Conservation (phyloP, 2,329 filamentous ascomycete genomes). For the Amesomyces nigricolor region DNA sequence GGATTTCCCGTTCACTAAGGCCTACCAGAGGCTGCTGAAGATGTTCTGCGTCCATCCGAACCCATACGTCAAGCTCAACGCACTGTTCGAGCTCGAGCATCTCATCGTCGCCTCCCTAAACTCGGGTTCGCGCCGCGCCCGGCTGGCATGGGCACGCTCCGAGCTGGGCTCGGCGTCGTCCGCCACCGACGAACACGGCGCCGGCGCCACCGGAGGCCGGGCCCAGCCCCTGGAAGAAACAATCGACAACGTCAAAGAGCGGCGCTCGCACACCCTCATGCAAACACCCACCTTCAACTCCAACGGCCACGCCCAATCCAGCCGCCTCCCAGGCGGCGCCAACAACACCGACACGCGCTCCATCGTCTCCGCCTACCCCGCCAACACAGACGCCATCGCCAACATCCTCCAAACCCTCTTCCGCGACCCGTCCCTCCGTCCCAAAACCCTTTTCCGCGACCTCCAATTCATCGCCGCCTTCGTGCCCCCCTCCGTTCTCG, state of each 20-base stretch:
- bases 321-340: slow-evolving; percentile 32
- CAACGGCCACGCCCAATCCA: slow-evolving; percentile 17
- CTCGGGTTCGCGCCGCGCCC: slow-evolving; percentile 42
- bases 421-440: slow-evolving; percentile 61
- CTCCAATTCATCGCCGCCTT: slow-evolving; percentile 69
- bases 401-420: slow-evolving; percentile 63
- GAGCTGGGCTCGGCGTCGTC: slow-evolving; percentile 27
- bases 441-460: slow-evolving; percentile 75
- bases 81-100: slow-evolving; percentile 74
- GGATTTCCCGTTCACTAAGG: slow-evolving; percentile 74
- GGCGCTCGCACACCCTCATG: slow-evolving; percentile 54
- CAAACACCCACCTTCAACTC: slow-evolving; percentile 29
- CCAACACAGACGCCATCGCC: slow-evolving; percentile 60
- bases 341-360: slow-evolving; percentile 46
- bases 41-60: slow-evolving; percentile 89
- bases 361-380: slow-evolving; percentile 43
- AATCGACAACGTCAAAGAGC: slow-evolving; percentile 64
- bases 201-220: slow-evolving; percentile 19
- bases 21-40: slow-evolving; percentile 72
- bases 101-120: slow-evolving; percentile 72
- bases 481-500: slow-evolving; percentile 54
- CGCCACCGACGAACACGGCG: slow-evolving; percentile 24
- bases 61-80: slow-evolving; percentile 77
- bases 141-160: slow-evolving; percentile 33
- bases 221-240: slow-evolving; percentile 55